Base-by-base conservation (phyloP, 495 filamentous ascomycete genomes). In the Parachaetomium inaequale region DNA sequence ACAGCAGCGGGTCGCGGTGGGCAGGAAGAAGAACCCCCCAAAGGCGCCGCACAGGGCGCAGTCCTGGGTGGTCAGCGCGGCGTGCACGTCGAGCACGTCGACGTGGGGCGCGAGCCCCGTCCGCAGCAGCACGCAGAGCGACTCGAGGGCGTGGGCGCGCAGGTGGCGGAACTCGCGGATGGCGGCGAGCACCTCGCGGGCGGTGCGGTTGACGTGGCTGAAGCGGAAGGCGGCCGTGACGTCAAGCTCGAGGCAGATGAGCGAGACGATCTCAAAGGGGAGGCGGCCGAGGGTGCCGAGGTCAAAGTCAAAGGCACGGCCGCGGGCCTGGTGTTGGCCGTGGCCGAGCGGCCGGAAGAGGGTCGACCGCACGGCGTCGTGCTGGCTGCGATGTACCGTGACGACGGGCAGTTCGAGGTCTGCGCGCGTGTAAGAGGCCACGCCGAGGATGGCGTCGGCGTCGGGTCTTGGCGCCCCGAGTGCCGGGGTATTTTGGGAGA, bases 191-290 rank as follows among this genome's bases (percentile, higher is more conserved):
- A 60, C 23, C 47, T 60, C 58, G 47, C 58, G 58, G 11, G 58
- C 25, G 21, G 47, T 52, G 23, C 58, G 47, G 47, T 43, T 60
- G 47, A 60, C 58, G 17, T 60, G 58, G 47, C 46, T 52, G 58
- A 60, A 45, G 17, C 58, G 58, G 8, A 60, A 14, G 32, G 49
- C 49, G 4, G 58, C 43, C 21, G 23, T 29, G 15, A 53, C 58
- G 58, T 60, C 58, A 19, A 60, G 58, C 15, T 38, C 32, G 45
- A 51, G 57, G 57, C 31, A 40, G 31, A 59, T 59, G 12, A 59
- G 29, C 23, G 57, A 59, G 2, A 59, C 45, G 15, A 59, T 59
- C 31, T 59, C 57, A 21, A 59, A 59, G 32, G 57, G 57, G 45
- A 59, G 57, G 34, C 57, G 21, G 0, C 45, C 26, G 15, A 59